phyloP scores from a whole-genome alignment of 2,329 filamentous ascomycete species.

The Epichloe baconii region DNA sequence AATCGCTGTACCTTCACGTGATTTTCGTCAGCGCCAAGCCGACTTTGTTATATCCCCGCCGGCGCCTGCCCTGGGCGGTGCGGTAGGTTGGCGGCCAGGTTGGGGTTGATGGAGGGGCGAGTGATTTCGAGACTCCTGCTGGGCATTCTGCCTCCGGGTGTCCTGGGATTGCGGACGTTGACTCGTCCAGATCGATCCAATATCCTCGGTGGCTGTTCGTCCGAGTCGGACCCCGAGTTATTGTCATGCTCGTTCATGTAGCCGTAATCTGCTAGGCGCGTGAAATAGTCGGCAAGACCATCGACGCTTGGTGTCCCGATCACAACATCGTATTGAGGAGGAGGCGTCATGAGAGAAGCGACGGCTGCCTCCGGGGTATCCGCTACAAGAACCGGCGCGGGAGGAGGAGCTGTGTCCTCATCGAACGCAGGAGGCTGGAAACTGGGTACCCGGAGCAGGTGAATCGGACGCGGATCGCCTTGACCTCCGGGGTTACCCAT shows the following conservation, averaged over 20 bases:
- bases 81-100: neutral
- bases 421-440: conserved; percentile 84
- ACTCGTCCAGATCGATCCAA: conserved; percentile 40
- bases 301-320: conserved; percentile 56
- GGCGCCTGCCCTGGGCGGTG: neutral
- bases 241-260: conserved; percentile 22
- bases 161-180: conserved; percentile 43
- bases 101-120: conserved; percentile 18
- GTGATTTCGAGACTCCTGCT: conserved; percentile 45
- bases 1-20: too few relatives aligned
- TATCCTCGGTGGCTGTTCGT: conserved; percentile 32
- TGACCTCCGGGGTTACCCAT: conserved; percentile 5
- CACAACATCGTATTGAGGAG: conserved; percentile 71
- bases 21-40: neutral
- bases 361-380: conserved; percentile 9
- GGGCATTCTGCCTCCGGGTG: conserved; percentile 39
- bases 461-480: conserved; percentile 55
- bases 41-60: neutral
- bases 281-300: conserved; percentile 75
- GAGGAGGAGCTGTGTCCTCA: conserved; percentile 42
- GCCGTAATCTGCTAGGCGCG: conserved; percentile 62
- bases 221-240: conserved; percentile 27
- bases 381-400: conserved; percentile 16
- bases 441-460: conserved; percentile 69
- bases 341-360: conserved; percentile 52